These are phyloP conservation scores for Colletotrichum navitas DNA, from an alignment of 2,329 filamentous ascomycete genomes.

Conservation along the genomic window DNA sequence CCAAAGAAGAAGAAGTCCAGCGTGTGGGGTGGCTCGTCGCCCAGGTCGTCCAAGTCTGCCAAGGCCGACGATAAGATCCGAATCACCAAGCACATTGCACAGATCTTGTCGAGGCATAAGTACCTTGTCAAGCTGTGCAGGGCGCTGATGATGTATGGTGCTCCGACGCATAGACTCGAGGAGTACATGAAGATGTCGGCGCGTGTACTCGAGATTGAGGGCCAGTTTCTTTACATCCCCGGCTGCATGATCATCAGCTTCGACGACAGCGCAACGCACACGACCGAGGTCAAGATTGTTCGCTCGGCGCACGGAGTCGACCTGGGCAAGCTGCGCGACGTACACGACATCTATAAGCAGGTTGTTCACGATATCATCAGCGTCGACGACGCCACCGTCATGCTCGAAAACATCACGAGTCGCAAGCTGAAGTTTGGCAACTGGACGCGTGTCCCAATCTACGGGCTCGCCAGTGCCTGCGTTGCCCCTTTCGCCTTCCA, in stretches of 20 bases:
- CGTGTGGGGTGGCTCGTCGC: conserved; percentile 34
- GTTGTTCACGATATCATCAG: conserved; percentile 83
- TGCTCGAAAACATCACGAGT: conserved; percentile 68
- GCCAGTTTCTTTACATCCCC: conserved; percentile 90
- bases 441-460: conserved; percentile 73
- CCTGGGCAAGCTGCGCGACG: conserved; percentile 78
- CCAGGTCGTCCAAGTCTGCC: conserved; percentile 9
- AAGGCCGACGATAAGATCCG: conserved; percentile 50
- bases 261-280: conserved; percentile 79
- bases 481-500: conserved; percentile 87
- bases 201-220: conserved; percentile 88
- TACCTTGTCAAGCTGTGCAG: conserved; percentile 89
- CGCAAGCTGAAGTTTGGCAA: conserved; percentile 61
- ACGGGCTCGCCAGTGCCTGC: conserved; percentile 80
- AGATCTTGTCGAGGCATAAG: conserved; percentile 81
- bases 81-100: conserved; percentile 71
- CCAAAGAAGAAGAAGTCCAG: conserved; percentile 50
- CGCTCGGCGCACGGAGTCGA: conserved; percentile 77
- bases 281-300: conserved; percentile 83
- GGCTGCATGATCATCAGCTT: conserved; percentile 97
- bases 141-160: conserved; percentile 89
- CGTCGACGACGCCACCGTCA: conserved; percentile 76
- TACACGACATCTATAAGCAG: conserved; percentile 83
- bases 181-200: conserved; percentile 94
- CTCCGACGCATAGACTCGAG: conserved; percentile 90